These are phyloP conservation scores for Venturia carpophila DNA, from an alignment of 2,329 filamentous ascomycete species.

Conservation along the genomic window DNA sequence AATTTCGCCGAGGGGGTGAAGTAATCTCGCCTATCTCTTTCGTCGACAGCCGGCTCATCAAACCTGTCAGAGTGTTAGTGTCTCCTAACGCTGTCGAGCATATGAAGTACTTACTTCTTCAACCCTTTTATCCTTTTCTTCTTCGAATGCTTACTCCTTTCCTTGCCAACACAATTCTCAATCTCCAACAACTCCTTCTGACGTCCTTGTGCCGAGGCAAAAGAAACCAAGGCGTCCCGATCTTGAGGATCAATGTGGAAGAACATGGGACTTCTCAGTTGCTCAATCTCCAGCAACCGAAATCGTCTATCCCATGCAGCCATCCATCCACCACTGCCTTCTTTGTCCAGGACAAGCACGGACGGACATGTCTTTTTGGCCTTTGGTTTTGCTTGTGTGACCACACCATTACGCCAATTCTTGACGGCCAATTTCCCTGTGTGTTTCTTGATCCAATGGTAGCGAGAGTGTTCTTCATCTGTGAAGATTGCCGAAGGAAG, in stretches of 20 bases:
- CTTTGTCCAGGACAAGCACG: constrained; percentile 60
- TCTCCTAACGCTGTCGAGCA: neutral
- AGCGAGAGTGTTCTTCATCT: constrained; percentile 45
- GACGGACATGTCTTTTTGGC: constrained; percentile 28
- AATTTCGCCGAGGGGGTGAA: constrained; percentile 34
- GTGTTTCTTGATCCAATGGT: constrained; percentile 66
- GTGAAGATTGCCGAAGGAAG: constrained; percentile 54
- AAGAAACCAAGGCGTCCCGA: constrained; percentile 63
- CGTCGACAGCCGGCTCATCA: neutral
- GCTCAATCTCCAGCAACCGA: constrained; percentile 57
- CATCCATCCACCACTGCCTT: constrained; percentile 55
- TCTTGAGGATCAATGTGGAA: constrained; percentile 74
- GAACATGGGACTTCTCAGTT: constrained; percentile 73
- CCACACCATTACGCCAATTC: constrained; percentile 38
- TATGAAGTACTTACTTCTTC: constrained; percentile 38
- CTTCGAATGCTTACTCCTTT: constrained; percentile 67
- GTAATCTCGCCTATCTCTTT: constrained; percentile 40
- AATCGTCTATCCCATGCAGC: constrained; percentile 64
- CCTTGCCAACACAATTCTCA: constrained; percentile 66
- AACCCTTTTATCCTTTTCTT: constrained; percentile 51
- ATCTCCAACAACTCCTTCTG: constrained; percentile 51
- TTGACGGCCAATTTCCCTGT: constrained; percentile 53
- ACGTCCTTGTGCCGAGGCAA: constrained; percentile 54
- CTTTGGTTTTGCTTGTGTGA: constrained; percentile 22
- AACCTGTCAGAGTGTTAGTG: neutral